A percentile compares a stretch with the other conserved stretches of the same genome.
Conservation (phyloP, 2,329 filamentous ascomycete genomes). For the Coniella lustricola region DNA sequence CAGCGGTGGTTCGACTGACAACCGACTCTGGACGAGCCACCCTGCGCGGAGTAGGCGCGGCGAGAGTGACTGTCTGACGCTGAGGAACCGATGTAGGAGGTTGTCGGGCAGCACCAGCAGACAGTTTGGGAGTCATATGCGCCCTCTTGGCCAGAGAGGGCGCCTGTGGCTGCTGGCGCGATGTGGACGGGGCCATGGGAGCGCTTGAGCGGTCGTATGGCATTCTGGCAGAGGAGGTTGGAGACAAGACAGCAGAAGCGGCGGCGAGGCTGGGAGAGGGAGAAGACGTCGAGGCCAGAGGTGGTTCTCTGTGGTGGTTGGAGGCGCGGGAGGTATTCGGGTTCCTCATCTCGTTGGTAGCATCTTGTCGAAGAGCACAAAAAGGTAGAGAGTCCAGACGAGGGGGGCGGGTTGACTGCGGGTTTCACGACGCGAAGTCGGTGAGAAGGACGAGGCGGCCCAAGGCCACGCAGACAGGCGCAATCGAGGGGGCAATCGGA, state of each 20-base stretch:
- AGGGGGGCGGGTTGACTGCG: neutral
- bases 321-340: constrained; percentile 15
- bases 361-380: constrained; percentile 13
- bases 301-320: constrained; percentile 11
- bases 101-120: constrained; percentile 29
- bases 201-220: constrained; percentile 17
- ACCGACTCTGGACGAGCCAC: constrained; percentile 21
- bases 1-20: constrained; percentile 10
- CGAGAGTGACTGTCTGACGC: constrained; percentile 27
- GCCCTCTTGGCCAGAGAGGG: constrained; percentile 57
- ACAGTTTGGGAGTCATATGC: constrained; percentile 51
- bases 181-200: constrained; percentile 36
- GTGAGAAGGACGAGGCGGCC: neutral
- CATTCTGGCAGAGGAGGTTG: constrained; percentile 13
- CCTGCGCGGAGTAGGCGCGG: constrained; percentile 36
- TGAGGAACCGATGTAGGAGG: constrained; percentile 11
- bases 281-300: neutral
- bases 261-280: neutral
- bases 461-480: too few relatives aligned
- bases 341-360: constrained; percentile 23
- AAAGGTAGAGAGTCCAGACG: too few relatives aligned
- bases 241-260: too few relatives aligned
- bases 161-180: constrained; percentile 51
- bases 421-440: neutral
- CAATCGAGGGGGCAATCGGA: too few relatives aligned